These are phyloP conservation scores for Zymoseptoria brevis DNA, from an alignment of 2,329 filamentous ascomycete species.

Conservation along the genomic window DNA sequence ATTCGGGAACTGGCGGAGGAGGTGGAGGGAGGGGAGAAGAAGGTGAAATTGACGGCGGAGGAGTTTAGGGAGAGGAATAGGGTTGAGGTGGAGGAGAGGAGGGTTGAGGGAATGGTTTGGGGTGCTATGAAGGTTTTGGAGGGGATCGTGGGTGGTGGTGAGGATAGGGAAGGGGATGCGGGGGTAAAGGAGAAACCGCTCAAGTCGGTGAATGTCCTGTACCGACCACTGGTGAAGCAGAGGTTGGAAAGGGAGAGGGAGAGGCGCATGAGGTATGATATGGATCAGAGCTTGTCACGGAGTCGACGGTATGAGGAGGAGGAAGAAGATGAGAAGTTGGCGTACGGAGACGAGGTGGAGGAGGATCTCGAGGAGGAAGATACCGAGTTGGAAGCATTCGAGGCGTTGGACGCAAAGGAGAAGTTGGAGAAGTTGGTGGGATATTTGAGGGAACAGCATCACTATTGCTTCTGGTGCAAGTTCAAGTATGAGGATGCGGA, in stretches of 20 bases:
- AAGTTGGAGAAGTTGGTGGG: constrained; percentile 58
- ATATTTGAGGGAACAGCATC: constrained; percentile 61
- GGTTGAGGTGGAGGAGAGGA: constrained; percentile 59
- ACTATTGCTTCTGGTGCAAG: constrained; percentile 98
- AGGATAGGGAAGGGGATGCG: constrained; percentile 8
- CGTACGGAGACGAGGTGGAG: constrained; percentile 55
- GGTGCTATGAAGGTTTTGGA: constrained; percentile 80
- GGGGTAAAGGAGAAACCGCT: constrained; percentile 9
- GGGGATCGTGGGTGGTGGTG: constrained; percentile 28
- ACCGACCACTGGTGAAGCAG: constrained; percentile 64
- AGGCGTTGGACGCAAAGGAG: constrained; percentile 58
- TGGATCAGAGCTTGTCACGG: constrained; percentile 55
- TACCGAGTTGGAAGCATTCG: constrained; percentile 70
- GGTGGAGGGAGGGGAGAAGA: constrained; percentile 46
- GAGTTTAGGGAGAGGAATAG: constrained; percentile 68
- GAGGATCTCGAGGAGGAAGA: constrained; percentile 73
- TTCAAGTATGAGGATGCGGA: constrained; percentile 59
- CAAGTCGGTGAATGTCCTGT: constrained; percentile 65
- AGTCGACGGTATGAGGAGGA: constrained; percentile 63
- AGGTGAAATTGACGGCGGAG: constrained; percentile 54
- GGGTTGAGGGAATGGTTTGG: constrained; percentile 60
- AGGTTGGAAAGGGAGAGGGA: constrained; percentile 65
- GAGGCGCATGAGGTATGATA: constrained; percentile 54
- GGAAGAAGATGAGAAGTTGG: constrained; percentile 60
- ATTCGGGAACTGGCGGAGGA: constrained; percentile 48